Evolutionary conservation across 768 basidiomycete species (phyloP).

Genomic region (Collybia sordida): DNA sequence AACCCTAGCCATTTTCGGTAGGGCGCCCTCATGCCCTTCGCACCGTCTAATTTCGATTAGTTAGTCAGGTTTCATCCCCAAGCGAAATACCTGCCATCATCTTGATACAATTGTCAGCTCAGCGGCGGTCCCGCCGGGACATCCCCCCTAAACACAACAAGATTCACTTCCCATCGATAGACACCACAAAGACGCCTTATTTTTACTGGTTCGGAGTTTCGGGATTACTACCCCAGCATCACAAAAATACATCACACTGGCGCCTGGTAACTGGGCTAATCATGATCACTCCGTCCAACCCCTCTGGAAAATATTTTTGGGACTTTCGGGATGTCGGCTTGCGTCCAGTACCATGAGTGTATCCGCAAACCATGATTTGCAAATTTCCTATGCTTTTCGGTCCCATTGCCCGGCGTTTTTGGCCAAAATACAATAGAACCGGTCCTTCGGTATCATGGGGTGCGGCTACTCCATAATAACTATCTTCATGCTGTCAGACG

Average conservation of each 20-base stretch:
- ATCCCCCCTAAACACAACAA: too few relatives aligned
- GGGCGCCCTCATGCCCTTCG: conserved; percentile 24
- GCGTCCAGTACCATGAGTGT: background rate
- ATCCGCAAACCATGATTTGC: background rate
- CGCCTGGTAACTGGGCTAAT: conserved; percentile 6
- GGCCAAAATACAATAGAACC: conserved; percentile 1
- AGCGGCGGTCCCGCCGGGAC: background rate
- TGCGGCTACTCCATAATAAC: conserved; percentile 10
- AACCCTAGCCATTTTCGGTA: conserved; percentile 20
- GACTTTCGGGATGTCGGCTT: background rate
- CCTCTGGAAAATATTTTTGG: conserved; percentile 4
- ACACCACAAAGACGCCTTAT: background rate
- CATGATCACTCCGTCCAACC: background rate
- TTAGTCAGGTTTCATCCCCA: conserved; percentile 19
- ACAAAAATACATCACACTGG: conserved; percentile 6
- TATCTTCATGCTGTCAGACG: conserved; percentile 5
- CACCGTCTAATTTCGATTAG: conserved; percentile 31
- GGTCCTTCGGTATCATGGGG: conserved; percentile 1
- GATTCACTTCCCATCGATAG: too few relatives aligned
- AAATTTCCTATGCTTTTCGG: background rate
- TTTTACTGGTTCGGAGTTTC: conserved; percentile 6
- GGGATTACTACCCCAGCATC: background rate
- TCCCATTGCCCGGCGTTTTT: background rate
- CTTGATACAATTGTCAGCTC: background rate
- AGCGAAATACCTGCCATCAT: conserved; percentile 1